These are phyloP conservation scores for Colletotrichum camelliae DNA, from an alignment of 2,329 filamentous ascomycete species.

Conservation along the genomic window DNA sequence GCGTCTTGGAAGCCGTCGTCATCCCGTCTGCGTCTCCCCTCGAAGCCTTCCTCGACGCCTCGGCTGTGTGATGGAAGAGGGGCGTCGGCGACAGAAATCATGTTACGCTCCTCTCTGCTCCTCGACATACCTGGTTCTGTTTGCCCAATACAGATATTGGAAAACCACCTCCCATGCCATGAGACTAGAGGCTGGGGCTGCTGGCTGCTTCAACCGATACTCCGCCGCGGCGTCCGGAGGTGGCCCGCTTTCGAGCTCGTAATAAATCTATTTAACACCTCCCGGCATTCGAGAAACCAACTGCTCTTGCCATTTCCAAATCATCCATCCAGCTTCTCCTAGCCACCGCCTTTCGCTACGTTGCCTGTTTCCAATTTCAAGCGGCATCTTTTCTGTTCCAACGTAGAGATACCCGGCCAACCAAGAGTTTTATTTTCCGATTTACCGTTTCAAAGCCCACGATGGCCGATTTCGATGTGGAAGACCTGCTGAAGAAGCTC, in stretches of 20 bases:
- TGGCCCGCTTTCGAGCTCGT: slow-evolving; percentile 9
- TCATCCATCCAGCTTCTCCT: background rate
- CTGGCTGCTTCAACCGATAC: background rate
- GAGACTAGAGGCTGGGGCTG: background rate
- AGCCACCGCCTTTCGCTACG: background rate
- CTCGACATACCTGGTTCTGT: background rate
- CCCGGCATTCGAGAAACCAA: background rate
- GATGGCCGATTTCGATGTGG: slow-evolving; percentile 55
- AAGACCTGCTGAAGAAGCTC: slow-evolving; percentile 59
- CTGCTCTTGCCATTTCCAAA: background rate
- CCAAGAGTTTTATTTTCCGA: background rate
- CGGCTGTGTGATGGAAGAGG: background rate
- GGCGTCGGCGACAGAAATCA: background rate
- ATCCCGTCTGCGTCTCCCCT: background rate
- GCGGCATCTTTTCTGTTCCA: background rate
- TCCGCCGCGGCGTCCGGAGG: background rate
- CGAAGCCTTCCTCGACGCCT: background rate
- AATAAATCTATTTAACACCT: slow-evolving; percentile 10
- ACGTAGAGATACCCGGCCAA: background rate
- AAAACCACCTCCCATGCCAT: background rate
- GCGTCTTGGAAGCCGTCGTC: background rate
- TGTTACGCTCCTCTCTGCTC: background rate
- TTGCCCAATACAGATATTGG: background rate
- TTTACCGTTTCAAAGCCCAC: background rate
- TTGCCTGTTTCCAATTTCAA: background rate